Conservation (phyloP, 2,329 filamentous ascomycete genomes). For the Neoascochyta sp. region DNA sequence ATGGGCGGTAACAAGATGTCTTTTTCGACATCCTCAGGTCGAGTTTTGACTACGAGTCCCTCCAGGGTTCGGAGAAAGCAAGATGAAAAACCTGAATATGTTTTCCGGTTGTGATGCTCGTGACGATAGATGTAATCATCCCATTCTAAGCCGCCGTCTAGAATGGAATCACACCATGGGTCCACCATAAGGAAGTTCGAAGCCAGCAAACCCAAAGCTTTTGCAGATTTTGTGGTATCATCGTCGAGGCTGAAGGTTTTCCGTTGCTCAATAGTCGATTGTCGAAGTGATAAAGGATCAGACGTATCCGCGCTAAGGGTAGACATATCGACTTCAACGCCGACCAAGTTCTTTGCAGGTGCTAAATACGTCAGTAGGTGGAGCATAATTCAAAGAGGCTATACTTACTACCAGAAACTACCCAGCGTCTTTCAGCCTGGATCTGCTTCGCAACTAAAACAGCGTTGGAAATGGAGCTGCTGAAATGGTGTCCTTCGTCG, state of each 20-base stretch:
- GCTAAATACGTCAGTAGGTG: slow-evolving; percentile 34
- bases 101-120: slow-evolving; percentile 49
- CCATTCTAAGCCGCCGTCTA: slow-evolving; percentile 66
- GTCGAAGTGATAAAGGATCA: slow-evolving; percentile 22
- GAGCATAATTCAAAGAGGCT: too few species aligned
- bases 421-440: slow-evolving; percentile 70
- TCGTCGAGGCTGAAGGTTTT: slow-evolving; percentile 37
- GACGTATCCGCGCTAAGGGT: slow-evolving; percentile 30
- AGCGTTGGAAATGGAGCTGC: slow-evolving; percentile 61
- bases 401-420: slow-evolving; percentile 68
- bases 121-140: slow-evolving; percentile 62
- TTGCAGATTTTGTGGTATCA: slow-evolving; percentile 47
- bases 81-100: slow-evolving; percentile 52
- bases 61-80: slow-evolving; percentile 69
- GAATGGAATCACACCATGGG: slow-evolving; percentile 69
- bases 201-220: slow-evolving; percentile 61
- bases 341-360: slow-evolving; percentile 77
- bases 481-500: slow-evolving; percentile 86
- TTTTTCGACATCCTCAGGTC: slow-evolving; percentile 63
- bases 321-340: slow-evolving; percentile 61
- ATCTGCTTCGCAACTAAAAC: slow-evolving; percentile 54
- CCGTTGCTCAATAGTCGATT: slow-evolving; percentile 39
- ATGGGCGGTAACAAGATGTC: slow-evolving; percentile 67
- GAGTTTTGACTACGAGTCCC: slow-evolving; percentile 77
- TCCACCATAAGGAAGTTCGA: slow-evolving; percentile 68